phyloP scores from a whole-genome alignment of 2,329 filamentous ascomycete genomes.

The Claviceps spartinae region DNA sequence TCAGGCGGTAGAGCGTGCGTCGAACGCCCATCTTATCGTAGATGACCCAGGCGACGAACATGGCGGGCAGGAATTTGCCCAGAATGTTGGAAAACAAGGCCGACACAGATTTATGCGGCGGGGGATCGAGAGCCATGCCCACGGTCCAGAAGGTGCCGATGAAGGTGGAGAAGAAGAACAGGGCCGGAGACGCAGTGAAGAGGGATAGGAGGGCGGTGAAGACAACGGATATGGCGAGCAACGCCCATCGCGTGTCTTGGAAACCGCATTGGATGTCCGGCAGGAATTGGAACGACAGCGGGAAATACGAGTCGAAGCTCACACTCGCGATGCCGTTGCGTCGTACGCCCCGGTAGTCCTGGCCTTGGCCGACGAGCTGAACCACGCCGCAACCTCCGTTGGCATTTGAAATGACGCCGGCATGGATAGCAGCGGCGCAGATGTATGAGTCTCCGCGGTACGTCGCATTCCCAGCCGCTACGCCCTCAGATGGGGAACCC shows the following conservation, averaged over 20 bases:
- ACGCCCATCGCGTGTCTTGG: conserved; percentile 68
- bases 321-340: conserved; percentile 65
- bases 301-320: conserved; percentile 78
- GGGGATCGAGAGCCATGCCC: conserved; percentile 78
- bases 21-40: conserved; percentile 71
- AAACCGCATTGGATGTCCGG: conserved; percentile 51
- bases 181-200: conserved; percentile 61
- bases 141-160: conserved; percentile 78
- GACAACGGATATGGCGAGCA: conserved; percentile 67
- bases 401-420: conserved; percentile 58
- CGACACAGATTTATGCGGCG: conserved; percentile 51
- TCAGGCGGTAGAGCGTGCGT: conserved; percentile 56
- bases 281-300: conserved; percentile 70
- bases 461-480: conserved; percentile 31
- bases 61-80: conserved; percentile 72
- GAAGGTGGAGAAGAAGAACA: conserved; percentile 80
- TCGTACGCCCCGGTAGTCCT: conserved; percentile 48
- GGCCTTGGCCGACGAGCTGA: conserved; percentile 54
- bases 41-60: conserved; percentile 77
- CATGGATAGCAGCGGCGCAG: conserved; percentile 72
- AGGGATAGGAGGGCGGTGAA: conserved; percentile 70
- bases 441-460: conserved; percentile 88
- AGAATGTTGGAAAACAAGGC: conserved; percentile 64
- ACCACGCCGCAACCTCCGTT: conserved; percentile 75
- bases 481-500: conserved; percentile 35